Evolutionary conservation across 192 early-diverging fungal genomes (phyloP).

Genomic region (Thamnidium elegans): DNA sequence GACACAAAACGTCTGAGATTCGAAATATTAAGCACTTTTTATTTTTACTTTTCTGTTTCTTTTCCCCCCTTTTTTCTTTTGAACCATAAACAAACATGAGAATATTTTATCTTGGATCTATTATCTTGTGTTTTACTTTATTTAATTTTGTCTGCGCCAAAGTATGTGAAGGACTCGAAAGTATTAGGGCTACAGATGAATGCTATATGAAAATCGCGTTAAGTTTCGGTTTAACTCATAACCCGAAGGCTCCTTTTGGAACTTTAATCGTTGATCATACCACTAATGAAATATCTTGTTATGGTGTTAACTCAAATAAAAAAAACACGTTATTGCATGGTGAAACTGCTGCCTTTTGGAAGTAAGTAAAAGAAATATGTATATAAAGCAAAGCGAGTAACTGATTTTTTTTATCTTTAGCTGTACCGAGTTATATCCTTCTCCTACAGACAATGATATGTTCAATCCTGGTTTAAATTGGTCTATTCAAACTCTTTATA

Average conservation of each 20-base stretch:
- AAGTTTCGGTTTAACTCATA: slow-evolving; percentile 17
- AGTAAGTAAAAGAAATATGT: slow-evolving; percentile 24
- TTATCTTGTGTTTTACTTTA: too few relatives aligned
- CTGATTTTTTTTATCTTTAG: too few relatives aligned
- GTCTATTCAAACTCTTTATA: slow-evolving; percentile 26
- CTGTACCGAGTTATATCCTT: slow-evolving; percentile 28
- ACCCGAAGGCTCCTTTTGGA: slow-evolving; percentile 23
- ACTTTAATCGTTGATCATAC: slow-evolving; percentile 29
- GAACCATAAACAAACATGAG: too few relatives aligned
- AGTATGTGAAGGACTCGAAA: background rate
- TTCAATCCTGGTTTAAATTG: slow-evolving; percentile 23
- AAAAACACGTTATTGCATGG: slow-evolving; percentile 28
- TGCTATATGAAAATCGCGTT: slow-evolving; percentile 29
- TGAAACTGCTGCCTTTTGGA: slow-evolving; percentile 31
- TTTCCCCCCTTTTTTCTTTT: too few relatives aligned
- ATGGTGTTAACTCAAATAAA: slow-evolving; percentile 24
- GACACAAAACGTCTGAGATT: too few relatives aligned
- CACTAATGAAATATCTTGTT: slow-evolving; percentile 24
- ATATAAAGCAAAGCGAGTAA: too few relatives aligned
- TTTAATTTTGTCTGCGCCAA: too few relatives aligned
- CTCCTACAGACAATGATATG: slow-evolving; percentile 24
- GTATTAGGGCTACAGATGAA: slow-evolving; percentile 12
- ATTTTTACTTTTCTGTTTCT: too few relatives aligned
- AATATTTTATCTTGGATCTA: too few relatives aligned
- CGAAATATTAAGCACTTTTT: too few relatives aligned